Percentiles rank a stretch among this genome's conserved stretches.
Evolutionary conservation across 805 yeast genomes (phyloP).

Genomic region (Metschnikowia santaceciliae): DNA sequence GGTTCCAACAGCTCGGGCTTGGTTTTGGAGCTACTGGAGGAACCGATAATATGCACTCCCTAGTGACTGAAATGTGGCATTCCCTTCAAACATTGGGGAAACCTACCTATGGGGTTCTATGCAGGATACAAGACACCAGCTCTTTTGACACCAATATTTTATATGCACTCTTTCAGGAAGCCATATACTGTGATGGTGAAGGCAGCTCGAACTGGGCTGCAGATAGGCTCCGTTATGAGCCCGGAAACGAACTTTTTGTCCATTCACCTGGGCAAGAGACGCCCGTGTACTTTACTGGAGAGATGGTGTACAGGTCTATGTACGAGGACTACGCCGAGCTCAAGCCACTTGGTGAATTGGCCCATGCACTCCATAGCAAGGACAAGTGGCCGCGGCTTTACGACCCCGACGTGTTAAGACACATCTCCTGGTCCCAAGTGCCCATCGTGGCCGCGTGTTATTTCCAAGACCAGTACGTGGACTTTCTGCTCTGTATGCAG

Average conservation of each 20-base stretch:
- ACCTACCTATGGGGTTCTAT: slow-evolving; percentile 38
- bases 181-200: slow-evolving; percentile 49
- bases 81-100: slow-evolving; percentile 35
- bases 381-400: slow-evolving; percentile 37
- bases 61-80: slow-evolving; percentile 38
- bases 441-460: slow-evolving; percentile 53
- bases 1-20: slow-evolving; percentile 53
- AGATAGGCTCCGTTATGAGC: slow-evolving; percentile 29
- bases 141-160: slow-evolving; percentile 52
- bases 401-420: slow-evolving; percentile 25
- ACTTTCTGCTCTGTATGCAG: slow-evolving; percentile 37
- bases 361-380: slow-evolving; percentile 32
- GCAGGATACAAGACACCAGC: slow-evolving; percentile 26
- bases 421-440: slow-evolving; percentile 28
- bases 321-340: slow-evolving; percentile 46
- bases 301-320: slow-evolving; percentile 53
- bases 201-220: slow-evolving; percentile 47
- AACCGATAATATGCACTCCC: slow-evolving; percentile 42
- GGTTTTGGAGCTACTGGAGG: slow-evolving; percentile 51
- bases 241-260: slow-evolving; percentile 26
- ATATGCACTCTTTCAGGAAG: slow-evolving; percentile 56
- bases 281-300: slow-evolving; percentile 48
- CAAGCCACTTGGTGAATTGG: slow-evolving; percentile 35
- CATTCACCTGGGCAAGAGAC: slow-evolving; percentile 7
- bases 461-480: slow-evolving; percentile 50